Conservation (phyloP, 108 stramenopile species). For the Skeletonema marinoi region DNA sequence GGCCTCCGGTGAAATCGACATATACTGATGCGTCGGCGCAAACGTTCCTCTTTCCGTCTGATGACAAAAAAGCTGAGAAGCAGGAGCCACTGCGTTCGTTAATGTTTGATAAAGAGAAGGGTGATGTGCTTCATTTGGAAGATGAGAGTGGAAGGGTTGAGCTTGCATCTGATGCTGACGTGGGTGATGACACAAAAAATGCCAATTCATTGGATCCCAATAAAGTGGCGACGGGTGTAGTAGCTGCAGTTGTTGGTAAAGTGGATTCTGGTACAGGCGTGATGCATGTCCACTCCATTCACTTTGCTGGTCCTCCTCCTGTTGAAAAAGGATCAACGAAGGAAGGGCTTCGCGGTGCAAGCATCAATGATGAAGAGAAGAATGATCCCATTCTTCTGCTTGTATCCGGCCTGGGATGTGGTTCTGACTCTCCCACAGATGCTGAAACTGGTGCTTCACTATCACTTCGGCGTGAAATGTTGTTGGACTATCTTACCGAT, state of each 20-base stretch:
- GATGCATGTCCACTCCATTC: slow-evolving; percentile 64
- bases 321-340: not conserved
- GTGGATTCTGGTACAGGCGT: slow-evolving; percentile 59
- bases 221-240: slow-evolving; percentile 66
- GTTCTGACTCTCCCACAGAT: slow-evolving; percentile 42
- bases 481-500: slow-evolving; percentile 73
- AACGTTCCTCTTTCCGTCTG: slow-evolving; percentile 33
- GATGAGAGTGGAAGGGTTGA: slow-evolving; percentile 84
- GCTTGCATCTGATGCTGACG: slow-evolving; percentile 29
- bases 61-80: not conserved
- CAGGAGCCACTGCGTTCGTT: slow-evolving; percentile 31
- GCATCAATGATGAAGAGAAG: slow-evolving; percentile 1
- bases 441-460: slow-evolving; percentile 47
- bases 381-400: slow-evolving; percentile 55
- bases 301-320: slow-evolving; percentile 52
- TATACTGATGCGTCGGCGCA: slow-evolving; percentile 14
- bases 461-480: slow-evolving; percentile 72
- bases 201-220: slow-evolving; percentile 35
- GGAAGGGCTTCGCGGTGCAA: slow-evolving; percentile 1
- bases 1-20: slow-evolving; percentile 18
- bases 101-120: slow-evolving; percentile 41
- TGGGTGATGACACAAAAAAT: slow-evolving; percentile 8
- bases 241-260: slow-evolving; percentile 69
- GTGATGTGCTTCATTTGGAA: slow-evolving; percentile 75
- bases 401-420: slow-evolving; percentile 73